These are phyloP conservation scores for Nitzschia palea DNA, from an alignment of 108 stramenopile genomes.

Conservation along the genomic window DNA sequence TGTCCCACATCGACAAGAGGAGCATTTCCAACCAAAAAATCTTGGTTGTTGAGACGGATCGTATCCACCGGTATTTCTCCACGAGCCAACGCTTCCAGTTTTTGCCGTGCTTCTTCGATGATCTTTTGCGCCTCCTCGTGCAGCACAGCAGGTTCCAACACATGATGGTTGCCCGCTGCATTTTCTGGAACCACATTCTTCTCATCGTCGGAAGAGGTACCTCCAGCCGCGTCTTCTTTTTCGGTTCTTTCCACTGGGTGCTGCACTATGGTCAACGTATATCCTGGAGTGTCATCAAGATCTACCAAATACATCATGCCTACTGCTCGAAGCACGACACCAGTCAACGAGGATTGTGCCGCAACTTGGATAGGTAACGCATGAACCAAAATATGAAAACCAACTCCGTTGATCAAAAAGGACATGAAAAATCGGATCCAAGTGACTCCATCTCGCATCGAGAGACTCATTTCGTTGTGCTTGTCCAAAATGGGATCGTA, in stretches of 20 bases:
- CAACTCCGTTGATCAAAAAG: slow-evolving; percentile 34
- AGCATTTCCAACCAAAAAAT: neutral
- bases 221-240: neutral
- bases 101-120: slow-evolving; percentile 2
- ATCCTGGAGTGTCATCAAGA: slow-evolving; percentile 32
- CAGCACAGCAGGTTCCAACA: neutral
- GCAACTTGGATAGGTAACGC: slow-evolving; percentile 42
- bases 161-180: neutral
- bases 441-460: neutral
- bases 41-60: neutral
- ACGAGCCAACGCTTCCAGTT: slow-evolving; percentile 10
- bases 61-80: neutral
- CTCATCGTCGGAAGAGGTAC: neutral
- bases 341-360: slow-evolving; percentile 19
- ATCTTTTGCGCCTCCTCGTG: neutral
- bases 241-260: neutral
- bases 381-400: slow-evolving; percentile 43
- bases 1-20: neutral
- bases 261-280: slow-evolving; percentile 17
- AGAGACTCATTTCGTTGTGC: neutral
- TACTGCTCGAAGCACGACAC: slow-evolving; percentile 35
- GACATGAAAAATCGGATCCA: slow-evolving; percentile 36
- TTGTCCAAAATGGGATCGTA: slow-evolving; percentile 25
- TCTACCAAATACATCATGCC: slow-evolving; percentile 44
- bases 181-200: neutral